Percentiles rank a stretch among this genome's conserved stretches.
These are phyloP conservation scores for Papiliotrema flavescens DNA, from an alignment of 1,284 basidiomycete species.

Conservation along the genomic window DNA sequence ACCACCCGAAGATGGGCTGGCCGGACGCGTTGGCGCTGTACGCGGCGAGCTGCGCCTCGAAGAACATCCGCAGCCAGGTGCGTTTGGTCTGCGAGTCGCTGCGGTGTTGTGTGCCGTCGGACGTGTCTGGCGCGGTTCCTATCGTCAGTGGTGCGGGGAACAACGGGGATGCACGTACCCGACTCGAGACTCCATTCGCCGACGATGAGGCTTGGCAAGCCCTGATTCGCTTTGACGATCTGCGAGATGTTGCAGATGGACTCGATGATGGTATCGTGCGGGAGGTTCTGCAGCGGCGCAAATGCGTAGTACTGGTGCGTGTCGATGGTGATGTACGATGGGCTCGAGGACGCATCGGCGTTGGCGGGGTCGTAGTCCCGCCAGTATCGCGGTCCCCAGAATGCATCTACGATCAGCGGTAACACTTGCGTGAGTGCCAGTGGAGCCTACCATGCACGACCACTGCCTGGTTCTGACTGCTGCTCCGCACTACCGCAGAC, in stretches of 20 bases:
- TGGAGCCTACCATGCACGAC: constrained; percentile 16
- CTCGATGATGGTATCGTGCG: constrained; percentile 31
- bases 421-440: neutral
- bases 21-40: constrained; percentile 25
- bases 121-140: neutral
- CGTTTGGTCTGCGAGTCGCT: constrained; percentile 26
- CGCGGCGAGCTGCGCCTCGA: constrained; percentile 38
- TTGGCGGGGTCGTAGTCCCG: constrained; percentile 24
- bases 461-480: constrained; percentile 5
- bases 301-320: constrained; percentile 45
- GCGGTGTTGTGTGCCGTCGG: neutral
- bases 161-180: constrained; percentile 12
- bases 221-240: constrained; percentile 20
- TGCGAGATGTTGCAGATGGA: constrained; percentile 38
- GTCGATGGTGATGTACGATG: constrained; percentile 26
- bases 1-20: constrained; percentile 26
- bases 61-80: constrained; percentile 38
- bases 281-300: constrained; percentile 29
- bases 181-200: constrained; percentile 44
- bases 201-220: constrained; percentile 23
- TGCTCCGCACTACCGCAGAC: neutral
- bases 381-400: constrained; percentile 41
- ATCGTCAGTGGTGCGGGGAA: neutral
- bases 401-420: constrained; percentile 25
- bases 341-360: constrained; percentile 6